Percentiles rank a stretch among this genome's conserved stretches.
phyloP scores from a whole-genome alignment of 208 protist genomes.

The Leishmania major region DNA sequence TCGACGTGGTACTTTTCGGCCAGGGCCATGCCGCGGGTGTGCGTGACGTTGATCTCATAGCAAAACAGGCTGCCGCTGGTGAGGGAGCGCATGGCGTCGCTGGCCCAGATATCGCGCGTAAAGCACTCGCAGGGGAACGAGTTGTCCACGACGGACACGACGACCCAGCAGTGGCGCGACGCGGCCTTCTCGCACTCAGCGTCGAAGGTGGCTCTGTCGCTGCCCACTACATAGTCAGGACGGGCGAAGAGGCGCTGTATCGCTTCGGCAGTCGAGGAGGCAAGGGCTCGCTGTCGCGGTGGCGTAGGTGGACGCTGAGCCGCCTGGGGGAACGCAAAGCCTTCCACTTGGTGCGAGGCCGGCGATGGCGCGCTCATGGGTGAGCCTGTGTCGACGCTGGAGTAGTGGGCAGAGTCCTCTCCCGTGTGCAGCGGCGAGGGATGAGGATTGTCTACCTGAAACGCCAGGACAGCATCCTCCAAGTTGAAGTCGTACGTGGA shows the following conservation, averaged over 20 bases:
- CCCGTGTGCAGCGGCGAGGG: not conserved
- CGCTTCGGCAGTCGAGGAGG: constrained; percentile 13
- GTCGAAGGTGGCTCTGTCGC: constrained; percentile 28
- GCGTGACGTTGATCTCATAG: constrained; percentile 57
- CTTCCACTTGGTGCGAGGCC: constrained; percentile 16
- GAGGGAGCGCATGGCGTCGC: constrained; percentile 38
- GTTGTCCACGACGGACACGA: constrained; percentile 56
- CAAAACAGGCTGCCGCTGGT: constrained; percentile 43
- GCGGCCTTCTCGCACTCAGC: constrained; percentile 48
- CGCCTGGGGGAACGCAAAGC: constrained; percentile 10
- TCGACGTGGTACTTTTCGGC: constrained; percentile 50
- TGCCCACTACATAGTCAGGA: constrained; percentile 54
- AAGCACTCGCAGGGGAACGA: constrained; percentile 68
- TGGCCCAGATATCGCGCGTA: constrained; percentile 74
- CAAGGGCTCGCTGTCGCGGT: constrained; percentile 19
- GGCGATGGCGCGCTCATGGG: constrained; percentile 31
- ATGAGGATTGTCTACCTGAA: constrained; percentile 24
- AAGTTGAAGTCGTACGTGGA: constrained; percentile 65
- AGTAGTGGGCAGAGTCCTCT: constrained; percentile 12
- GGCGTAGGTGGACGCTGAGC: constrained; percentile 24
- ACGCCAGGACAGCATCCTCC: constrained; percentile 38
- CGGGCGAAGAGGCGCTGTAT: constrained; percentile 43
- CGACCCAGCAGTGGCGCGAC: constrained; percentile 58
- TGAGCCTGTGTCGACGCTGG: constrained; percentile 29
- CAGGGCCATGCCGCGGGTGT: constrained; percentile 38